phyloP scores from a whole-genome alignment of 1,139 yeast species.

The Pichia sp. region DNA sequence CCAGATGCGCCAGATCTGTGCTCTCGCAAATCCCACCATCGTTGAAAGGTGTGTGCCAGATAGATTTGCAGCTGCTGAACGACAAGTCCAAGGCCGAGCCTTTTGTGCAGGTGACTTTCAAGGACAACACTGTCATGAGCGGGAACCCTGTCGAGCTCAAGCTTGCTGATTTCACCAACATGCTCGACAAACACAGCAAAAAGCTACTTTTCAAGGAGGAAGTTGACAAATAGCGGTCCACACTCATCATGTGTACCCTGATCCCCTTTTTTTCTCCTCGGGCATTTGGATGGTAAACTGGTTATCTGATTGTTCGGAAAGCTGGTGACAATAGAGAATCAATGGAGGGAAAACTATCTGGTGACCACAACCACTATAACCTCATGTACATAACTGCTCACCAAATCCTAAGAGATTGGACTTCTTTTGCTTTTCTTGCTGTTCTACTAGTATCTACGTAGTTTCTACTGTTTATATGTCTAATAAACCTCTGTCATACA shows the following conservation, averaged over 20 bases:
- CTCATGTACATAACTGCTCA: neutral
- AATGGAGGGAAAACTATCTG: neutral
- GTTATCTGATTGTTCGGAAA: neutral
- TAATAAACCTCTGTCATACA: neutral
- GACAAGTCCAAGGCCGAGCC: constrained; percentile 47
- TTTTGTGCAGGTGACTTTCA: constrained; percentile 66
- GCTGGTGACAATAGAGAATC: neutral
- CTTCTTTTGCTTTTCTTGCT: neutral
- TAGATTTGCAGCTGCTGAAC: constrained; percentile 53
- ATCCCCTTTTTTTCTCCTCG: neutral
- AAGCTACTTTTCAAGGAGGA: constrained; percentile 64
- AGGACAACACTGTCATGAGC: constrained; percentile 69
- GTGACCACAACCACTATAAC: neutral
- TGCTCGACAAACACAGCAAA: constrained; percentile 68
- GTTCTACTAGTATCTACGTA: neutral
- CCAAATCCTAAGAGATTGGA: neutral
- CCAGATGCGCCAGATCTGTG: constrained; percentile 76
- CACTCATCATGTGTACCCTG: neutral
- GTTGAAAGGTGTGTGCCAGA: constrained; percentile 47
- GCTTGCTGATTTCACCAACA: constrained; percentile 51
- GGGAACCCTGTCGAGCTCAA: constrained; percentile 58
- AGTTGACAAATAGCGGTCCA: constrained; percentile 36
- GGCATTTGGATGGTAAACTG: neutral
- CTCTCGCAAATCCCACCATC: constrained; percentile 76
- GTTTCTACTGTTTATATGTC: neutral